phyloP scores from a whole-genome alignment of 257 asterid genomes.

The Phtheirospermum japonicum region DNA sequence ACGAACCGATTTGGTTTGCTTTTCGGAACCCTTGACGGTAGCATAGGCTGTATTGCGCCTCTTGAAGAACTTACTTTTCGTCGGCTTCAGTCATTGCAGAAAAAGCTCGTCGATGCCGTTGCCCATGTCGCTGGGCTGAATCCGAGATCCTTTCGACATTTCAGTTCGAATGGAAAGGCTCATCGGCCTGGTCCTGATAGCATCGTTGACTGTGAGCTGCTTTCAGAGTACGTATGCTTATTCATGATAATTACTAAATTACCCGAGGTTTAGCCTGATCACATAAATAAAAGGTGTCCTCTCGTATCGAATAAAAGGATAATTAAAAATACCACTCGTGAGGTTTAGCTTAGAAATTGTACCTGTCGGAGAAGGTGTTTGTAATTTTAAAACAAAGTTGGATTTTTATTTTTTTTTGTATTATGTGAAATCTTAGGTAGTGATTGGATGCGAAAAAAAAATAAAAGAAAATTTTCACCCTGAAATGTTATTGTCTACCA shows the following conservation, averaged over 20 bases:
- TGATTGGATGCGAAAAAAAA: no score
- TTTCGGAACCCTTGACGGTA: conserved; percentile 90
- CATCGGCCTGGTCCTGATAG: conserved; percentile 98
- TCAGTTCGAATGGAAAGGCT: conserved; percentile 86
- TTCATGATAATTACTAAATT: not conserved
- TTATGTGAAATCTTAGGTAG: no score
- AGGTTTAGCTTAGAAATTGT: no score
- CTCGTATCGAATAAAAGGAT: no score
- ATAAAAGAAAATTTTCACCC: no score
- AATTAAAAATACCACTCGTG: no score
- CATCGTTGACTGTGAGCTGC: conserved; percentile 92
- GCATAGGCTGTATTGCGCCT: conserved; percentile 95
- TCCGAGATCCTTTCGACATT: conserved; percentile 86
- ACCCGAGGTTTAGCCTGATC: not conserved
- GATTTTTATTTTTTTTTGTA: no score
- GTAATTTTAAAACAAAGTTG: no score
- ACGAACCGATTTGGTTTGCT: conserved; percentile 87
- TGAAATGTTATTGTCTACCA: no score
- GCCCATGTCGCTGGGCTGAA: conserved; percentile 89
- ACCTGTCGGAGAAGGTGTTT: no score
- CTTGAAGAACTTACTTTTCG: conserved; percentile 94
- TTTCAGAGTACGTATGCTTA: conserved; percentile 61
- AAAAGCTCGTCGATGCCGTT: conserved; percentile 85
- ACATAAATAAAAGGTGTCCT: no score
- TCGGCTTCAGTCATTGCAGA: conserved; percentile 93